These are phyloP conservation scores for Sporothrix globosa DNA, from an alignment of 2,329 filamentous ascomycete genomes.

Conservation along the genomic window DNA sequence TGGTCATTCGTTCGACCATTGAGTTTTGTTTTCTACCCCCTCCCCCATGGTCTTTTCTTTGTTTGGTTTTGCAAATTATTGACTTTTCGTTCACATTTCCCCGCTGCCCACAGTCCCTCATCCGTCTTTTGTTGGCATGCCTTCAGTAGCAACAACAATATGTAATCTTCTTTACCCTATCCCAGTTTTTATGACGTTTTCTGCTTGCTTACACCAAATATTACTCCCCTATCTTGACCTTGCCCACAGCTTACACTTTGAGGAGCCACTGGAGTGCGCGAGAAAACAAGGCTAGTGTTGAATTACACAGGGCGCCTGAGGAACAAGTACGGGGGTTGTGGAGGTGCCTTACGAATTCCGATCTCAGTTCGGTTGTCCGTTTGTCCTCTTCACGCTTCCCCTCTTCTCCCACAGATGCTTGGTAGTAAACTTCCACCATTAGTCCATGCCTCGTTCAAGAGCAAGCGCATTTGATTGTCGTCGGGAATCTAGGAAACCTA, in stretches of 20 bases:
- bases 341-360: not conserved
- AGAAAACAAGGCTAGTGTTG: not conserved
- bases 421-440: not conserved
- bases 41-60: not conserved
- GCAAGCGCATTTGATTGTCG: not conserved
- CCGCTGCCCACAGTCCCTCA: too few relatives aligned
- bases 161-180: too few relatives aligned
- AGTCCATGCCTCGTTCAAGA: not conserved
- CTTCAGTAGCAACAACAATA: too few relatives aligned
- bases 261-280: not conserved
- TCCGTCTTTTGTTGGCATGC: too few relatives aligned
- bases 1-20: not conserved
- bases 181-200: not conserved
- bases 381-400: not conserved
- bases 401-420: not conserved
- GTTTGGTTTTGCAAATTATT: not conserved
- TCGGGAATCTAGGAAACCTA: constrained; percentile 3
- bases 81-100: not conserved
- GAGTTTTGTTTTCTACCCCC: not conserved
- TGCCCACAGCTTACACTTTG: not conserved
- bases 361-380: not conserved
- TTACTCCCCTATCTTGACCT: not conserved
- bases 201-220: not conserved
- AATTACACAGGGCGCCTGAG: not conserved
- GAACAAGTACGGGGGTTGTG: not conserved